Percentiles rank a stretch among this genome's conserved stretches.
phyloP scores from a whole-genome alignment of 2,329 filamentous ascomycete genomes.

The Ceratocystis cacaofunesta region DNA sequence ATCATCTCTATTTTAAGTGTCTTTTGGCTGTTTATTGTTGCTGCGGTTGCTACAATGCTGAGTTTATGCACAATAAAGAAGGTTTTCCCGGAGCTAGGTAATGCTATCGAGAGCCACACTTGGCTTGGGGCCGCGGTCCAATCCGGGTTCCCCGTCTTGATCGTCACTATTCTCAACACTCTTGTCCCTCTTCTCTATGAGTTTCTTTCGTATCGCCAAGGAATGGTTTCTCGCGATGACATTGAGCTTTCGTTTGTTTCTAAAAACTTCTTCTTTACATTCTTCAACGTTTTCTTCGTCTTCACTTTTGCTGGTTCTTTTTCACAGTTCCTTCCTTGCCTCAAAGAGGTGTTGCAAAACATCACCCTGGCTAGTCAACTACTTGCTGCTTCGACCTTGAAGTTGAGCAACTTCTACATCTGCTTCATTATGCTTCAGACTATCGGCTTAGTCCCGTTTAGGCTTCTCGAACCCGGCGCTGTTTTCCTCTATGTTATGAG shows the following conservation, averaged over 20 bases:
- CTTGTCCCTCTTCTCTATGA: conserved; percentile 90
- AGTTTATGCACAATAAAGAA: conserved; percentile 67
- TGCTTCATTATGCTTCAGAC: conserved; percentile 91
- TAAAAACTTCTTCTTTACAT: conserved; percentile 98
- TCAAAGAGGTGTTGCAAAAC: conserved; percentile 63
- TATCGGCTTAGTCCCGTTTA: conserved; percentile 83
- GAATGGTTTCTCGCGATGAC: conserved; percentile 88
- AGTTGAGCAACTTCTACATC: conserved; percentile 70
- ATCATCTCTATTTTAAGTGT: conserved; percentile 73
- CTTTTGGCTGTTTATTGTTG: conserved; percentile 74
- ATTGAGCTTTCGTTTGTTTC: conserved; percentile 89
- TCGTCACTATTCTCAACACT: conserved; percentile 76
- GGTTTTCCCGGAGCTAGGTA: conserved; percentile 54
- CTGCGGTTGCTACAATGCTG: conserved; percentile 62
- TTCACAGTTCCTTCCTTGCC: conserved; percentile 54
- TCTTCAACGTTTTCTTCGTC: conserved; percentile 96
- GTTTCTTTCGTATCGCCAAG: conserved; percentile 78
- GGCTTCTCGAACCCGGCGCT: conserved; percentile 77
- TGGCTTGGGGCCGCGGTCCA: conserved; percentile 64
- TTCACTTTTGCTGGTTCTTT: conserved; percentile 82
- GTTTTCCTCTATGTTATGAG: conserved; percentile 72
- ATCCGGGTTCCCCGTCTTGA: conserved; percentile 72
- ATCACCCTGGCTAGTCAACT: conserved; percentile 61
- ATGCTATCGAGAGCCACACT: conserved; percentile 50
- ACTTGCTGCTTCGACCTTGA: conserved; percentile 61